Conservation (phyloP, 306 rosid species). For the Cicer pinnatifidum region DNA sequence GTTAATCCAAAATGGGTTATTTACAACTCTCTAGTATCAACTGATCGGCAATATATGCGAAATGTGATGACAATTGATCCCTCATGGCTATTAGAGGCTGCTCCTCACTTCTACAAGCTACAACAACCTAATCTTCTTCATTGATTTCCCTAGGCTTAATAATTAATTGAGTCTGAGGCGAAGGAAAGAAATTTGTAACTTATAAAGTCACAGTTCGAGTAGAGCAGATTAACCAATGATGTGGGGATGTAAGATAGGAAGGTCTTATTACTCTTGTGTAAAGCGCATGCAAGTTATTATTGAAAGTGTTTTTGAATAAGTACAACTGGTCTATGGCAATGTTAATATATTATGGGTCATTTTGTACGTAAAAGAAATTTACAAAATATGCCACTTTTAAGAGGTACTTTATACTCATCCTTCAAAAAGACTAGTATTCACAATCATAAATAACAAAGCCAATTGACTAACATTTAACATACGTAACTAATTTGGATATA, state of each 20-base stretch:
- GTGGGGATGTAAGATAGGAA: conserved; percentile 20
- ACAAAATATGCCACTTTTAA: too few species aligned
- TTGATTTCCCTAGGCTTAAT: conserved; percentile 39
- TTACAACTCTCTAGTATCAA: conserved; percentile 78
- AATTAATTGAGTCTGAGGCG: neutral
- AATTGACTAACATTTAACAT: too few species aligned
- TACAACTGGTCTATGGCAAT: too few species aligned
- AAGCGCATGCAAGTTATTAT: too few species aligned
- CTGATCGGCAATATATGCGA: conserved; percentile 90
- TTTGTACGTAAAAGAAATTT: too few species aligned
- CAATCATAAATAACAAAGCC: too few species aligned
- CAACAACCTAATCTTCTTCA: conserved; percentile 56
- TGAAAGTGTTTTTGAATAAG: too few species aligned
- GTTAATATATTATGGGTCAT: too few species aligned
- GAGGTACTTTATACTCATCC: too few species aligned
- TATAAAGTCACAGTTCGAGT: conserved; percentile 17
- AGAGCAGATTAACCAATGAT: conserved; percentile 33
- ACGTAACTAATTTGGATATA: too few species aligned
- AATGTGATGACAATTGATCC: conserved; percentile 82
- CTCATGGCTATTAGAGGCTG: conserved; percentile 79
- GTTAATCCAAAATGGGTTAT: conserved; percentile 95
- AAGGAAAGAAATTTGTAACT: conserved; percentile 18
- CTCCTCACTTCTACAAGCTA: conserved; percentile 85
- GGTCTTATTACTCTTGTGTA: conserved; percentile 8
- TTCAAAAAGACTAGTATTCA: too few species aligned